Percentiles rank a stretch among this genome's conserved stretches.
Evolutionary conservation across 1,284 basidiomycete species (phyloP).

Genomic region (Pterulicium gracile): DNA sequence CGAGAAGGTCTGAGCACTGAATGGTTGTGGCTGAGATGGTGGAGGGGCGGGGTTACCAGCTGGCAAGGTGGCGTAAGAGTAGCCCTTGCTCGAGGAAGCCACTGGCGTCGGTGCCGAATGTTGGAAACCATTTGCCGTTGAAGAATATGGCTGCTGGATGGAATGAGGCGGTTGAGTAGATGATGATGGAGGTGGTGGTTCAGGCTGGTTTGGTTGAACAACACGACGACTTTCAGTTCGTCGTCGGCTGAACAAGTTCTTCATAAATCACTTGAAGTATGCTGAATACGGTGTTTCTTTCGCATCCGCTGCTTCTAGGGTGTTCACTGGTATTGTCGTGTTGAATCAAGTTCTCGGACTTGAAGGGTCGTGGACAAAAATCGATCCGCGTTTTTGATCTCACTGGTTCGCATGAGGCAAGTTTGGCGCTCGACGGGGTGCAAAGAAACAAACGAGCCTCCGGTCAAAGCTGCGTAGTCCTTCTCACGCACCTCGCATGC

Average conservation of each 20-base stretch:
- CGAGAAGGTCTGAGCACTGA: not conserved
- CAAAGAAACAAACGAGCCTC: not conserved
- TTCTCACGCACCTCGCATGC: too few relatives aligned
- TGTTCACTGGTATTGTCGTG: not conserved
- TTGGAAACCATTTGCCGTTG: too few relatives aligned
- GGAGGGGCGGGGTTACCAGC: not conserved
- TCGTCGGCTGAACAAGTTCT: slow-evolving; percentile 3
- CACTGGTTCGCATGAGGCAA: not conserved
- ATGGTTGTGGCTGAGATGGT: not conserved
- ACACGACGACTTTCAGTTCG: not conserved
- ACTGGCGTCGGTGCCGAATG: not conserved
- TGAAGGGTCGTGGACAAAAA: slow-evolving; percentile 1
- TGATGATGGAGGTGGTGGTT: not conserved
- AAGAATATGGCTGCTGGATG: not conserved
- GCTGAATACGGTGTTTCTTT: not conserved
- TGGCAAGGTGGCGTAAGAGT: not conserved
- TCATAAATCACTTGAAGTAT: not conserved
- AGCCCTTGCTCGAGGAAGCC: slow-evolving; percentile 1
- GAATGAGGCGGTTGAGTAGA: not conserved
- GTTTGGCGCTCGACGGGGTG: not conserved
- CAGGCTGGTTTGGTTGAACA: not conserved
- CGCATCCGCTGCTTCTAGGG: not conserved
- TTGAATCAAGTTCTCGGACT: not conserved
- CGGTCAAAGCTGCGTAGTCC: too few relatives aligned
- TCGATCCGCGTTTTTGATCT: slow-evolving; percentile 1